These are phyloP conservation scores for Clonostachys sp. DNA, from an alignment of 2,329 filamentous ascomycete genomes.

Conservation along the genomic window DNA sequence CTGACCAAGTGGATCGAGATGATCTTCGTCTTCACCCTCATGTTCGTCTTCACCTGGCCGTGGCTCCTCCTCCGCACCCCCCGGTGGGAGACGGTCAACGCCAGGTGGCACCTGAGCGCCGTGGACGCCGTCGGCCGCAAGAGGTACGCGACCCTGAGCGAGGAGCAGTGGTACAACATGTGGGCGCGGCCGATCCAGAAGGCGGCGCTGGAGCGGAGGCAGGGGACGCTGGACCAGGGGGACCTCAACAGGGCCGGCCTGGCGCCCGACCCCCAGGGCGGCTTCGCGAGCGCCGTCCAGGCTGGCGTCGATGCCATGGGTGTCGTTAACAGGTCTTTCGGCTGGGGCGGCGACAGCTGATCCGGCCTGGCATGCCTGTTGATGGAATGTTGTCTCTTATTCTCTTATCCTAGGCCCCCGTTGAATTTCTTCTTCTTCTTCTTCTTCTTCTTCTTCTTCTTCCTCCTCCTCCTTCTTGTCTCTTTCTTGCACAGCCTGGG, in stretches of 20 bases:
- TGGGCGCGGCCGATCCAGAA: slow-evolving; percentile 58
- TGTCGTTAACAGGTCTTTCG: slow-evolving; percentile 46
- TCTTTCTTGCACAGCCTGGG: too few relatives aligned
- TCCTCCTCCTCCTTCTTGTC: too few relatives aligned
- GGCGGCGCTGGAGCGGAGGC: slow-evolving; percentile 53
- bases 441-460: too few relatives aligned
- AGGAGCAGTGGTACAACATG: slow-evolving; percentile 57
- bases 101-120: slow-evolving; percentile 46
- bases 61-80: slow-evolving; percentile 63
- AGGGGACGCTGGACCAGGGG: slow-evolving; percentile 49
- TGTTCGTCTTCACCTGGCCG: slow-evolving; percentile 70
- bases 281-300: slow-evolving; percentile 38
- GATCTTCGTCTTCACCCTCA: slow-evolving; percentile 61
- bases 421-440: too few relatives aligned
- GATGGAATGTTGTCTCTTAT: too few relatives aligned
- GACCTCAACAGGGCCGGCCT: slow-evolving; percentile 41
- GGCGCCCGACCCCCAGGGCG: slow-evolving; percentile 24
- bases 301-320: slow-evolving; percentile 47
- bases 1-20: slow-evolving; percentile 58
- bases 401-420: too few relatives aligned
- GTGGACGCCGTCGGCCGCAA: slow-evolving; percentile 24
- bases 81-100: slow-evolving; percentile 58
- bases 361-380: too few relatives aligned
- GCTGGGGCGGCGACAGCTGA: slow-evolving; percentile 37
- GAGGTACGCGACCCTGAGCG: slow-evolving; percentile 47